Evolutionary conservation across 2,329 filamentous ascomycete species (phyloP).

Genomic region (Penicillium sp.): DNA sequence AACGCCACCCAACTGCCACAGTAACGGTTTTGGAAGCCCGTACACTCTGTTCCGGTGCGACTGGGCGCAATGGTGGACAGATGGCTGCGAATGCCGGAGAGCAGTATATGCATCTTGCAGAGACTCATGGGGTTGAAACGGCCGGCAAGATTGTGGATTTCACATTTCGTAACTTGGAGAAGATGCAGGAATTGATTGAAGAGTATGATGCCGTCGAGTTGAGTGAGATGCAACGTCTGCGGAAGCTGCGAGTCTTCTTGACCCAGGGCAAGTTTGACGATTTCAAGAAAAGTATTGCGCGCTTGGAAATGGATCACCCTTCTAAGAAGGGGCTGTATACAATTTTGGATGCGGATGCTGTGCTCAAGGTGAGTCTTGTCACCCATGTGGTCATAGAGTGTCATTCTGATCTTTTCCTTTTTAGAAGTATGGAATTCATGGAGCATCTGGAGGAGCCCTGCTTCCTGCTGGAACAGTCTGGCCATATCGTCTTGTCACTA

Average conservation of each 20-base stretch:
- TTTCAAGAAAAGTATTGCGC: constrained; percentile 19
- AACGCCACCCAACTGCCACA: constrained; percentile 20
- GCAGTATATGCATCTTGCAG: constrained; percentile 21
- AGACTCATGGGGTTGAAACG: constrained; percentile 22
- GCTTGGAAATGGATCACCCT: constrained; percentile 22
- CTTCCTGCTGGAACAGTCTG: constrained; percentile 34
- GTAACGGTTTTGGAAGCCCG: constrained; percentile 37
- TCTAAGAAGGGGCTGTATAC: constrained; percentile 23
- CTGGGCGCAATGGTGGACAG: constrained; percentile 38
- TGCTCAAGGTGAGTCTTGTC: constrained; percentile 9
- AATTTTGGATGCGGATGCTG: constrained; percentile 15
- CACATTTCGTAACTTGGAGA: constrained; percentile 35
- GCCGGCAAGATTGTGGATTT: constrained; percentile 39
- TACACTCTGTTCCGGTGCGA: constrained; percentile 35
- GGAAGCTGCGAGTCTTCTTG: constrained; percentile 26
- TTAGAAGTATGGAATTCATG: constrained; percentile 20
- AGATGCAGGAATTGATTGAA: constrained; percentile 36
- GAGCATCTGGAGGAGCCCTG: constrained; percentile 21
- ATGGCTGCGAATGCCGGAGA: constrained; percentile 27
- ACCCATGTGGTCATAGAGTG: no score
- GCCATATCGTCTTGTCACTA: constrained; percentile 37
- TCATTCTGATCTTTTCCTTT: neutral
- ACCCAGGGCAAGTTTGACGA: constrained; percentile 16
- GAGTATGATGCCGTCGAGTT: constrained; percentile 29
- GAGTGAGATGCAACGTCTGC: constrained; percentile 21